phyloP scores from a whole-genome alignment of 2,329 filamentous ascomycete genomes.

The Botryotinia globosa region DNA sequence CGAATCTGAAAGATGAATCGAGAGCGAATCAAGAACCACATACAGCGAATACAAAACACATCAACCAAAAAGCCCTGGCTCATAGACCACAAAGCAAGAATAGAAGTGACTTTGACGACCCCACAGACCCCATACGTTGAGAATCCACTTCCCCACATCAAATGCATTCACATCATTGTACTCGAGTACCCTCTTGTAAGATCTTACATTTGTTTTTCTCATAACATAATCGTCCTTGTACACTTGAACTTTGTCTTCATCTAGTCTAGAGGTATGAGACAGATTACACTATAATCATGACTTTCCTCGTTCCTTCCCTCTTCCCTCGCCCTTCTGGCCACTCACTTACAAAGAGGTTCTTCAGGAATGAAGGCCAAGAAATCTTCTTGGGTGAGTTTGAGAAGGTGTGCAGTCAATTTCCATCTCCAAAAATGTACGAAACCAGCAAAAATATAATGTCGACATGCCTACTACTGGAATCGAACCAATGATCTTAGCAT shows the following conservation, averaged over 20 bases:
- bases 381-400: neutral
- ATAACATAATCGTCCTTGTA: neutral
- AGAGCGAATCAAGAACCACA: too few species aligned
- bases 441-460: neutral
- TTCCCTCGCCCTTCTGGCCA: neutral
- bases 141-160: neutral
- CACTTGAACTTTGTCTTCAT: neutral
- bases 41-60: neutral
- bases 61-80: neutral
- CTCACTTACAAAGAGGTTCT: accelerated
- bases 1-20: neutral
- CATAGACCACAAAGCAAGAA: neutral
- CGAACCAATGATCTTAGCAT: slow-evolving; percentile 15
- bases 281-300: neutral
- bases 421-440: neutral
- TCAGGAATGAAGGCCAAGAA: accelerated
- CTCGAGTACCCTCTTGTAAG: too few species aligned
- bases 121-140: neutral
- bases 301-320: accelerated
- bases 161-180: neutral
- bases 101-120: neutral
- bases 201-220: too few species aligned
- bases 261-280: neutral
- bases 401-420: neutral
- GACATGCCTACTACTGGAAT: slow-evolving; percentile 10